Percentiles rank a stretch among this genome's conserved stretches.
Conservation (phyloP, 768 basidiomycete genomes). For the Galerina marginata region DNA sequence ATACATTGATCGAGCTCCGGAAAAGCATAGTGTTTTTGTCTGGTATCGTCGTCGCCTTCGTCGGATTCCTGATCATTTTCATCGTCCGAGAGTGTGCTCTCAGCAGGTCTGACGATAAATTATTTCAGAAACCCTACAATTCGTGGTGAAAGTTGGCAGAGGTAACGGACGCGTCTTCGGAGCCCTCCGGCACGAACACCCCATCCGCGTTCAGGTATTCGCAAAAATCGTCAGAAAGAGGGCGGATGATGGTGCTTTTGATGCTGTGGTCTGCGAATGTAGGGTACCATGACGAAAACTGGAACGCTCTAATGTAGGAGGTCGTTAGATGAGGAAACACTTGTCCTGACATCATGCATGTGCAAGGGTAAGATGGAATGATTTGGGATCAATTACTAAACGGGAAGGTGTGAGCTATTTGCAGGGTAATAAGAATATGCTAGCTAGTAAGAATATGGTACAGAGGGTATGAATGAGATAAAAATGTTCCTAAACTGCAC, state of each 20-base stretch:
- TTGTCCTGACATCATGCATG: slow-evolving; percentile 13
- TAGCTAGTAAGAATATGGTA: slow-evolving; percentile 6
- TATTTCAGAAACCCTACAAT: not conserved
- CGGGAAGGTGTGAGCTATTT: slow-evolving; percentile 19
- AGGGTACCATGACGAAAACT: slow-evolving; percentile 89
- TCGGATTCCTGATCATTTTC: slow-evolving; percentile 35
- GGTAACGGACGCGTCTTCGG: slow-evolving; percentile 71
- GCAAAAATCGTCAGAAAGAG: slow-evolving; percentile 65
- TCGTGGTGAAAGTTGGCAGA: not conserved
- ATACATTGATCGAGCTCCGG: slow-evolving; percentile 83
- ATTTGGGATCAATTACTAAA: not conserved
- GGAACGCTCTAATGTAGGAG: slow-evolving; percentile 69
- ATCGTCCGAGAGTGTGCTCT: slow-evolving; percentile 66
- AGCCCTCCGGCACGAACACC: slow-evolving; percentile 82
- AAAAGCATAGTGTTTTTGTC: slow-evolving; percentile 60
- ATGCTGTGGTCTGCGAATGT: slow-evolving; percentile 65
- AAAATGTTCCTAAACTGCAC: not conserved
- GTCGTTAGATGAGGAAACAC: slow-evolving; percentile 60
- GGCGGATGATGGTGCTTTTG: slow-evolving; percentile 76
- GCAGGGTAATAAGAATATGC: slow-evolving; percentile 2
- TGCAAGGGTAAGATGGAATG: not conserved
- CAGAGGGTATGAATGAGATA: slow-evolving; percentile 13
- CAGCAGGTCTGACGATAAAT: slow-evolving; percentile 44
- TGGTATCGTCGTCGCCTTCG: slow-evolving; percentile 40
- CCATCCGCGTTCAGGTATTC: slow-evolving; percentile 84